phyloP scores from a whole-genome alignment of 2,329 filamentous ascomycete species.

The Hymenoscyphus albidus region DNA sequence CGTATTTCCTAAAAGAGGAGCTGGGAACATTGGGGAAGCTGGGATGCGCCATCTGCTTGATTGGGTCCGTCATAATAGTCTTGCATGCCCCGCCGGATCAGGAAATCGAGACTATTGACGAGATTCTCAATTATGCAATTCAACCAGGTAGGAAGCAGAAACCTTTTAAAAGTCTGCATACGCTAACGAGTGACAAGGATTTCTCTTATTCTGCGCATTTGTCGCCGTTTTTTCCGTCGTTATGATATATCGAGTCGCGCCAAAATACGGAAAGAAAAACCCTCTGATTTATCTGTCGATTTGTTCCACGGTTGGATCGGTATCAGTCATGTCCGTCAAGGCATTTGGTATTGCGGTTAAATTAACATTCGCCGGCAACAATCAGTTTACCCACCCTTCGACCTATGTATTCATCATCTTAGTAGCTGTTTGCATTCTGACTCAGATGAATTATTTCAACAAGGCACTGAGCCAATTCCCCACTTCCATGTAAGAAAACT shows the following conservation, averaged over 20 bases:
- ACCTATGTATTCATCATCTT: slow-evolving; percentile 98
- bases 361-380: slow-evolving; percentile 86
- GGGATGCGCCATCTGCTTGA: slow-evolving; percentile 91
- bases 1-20: slow-evolving; percentile 89
- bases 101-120: slow-evolving; percentile 84
- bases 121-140: slow-evolving; percentile 86
- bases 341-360: slow-evolving; percentile 97
- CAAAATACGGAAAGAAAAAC: slow-evolving; percentile 88
- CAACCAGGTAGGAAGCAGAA: slow-evolving; percentile 67
- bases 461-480: slow-evolving; percentile 96
- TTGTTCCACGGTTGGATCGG: slow-evolving; percentile 92
- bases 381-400: slow-evolving; percentile 91
- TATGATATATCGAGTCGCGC: slow-evolving; percentile 96
- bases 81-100: slow-evolving; percentile 93
- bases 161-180: background rate
- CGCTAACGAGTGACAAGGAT: slow-evolving; percentile 54
- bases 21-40: slow-evolving; percentile 88
- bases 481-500: slow-evolving; percentile 77
- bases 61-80: slow-evolving; percentile 95
- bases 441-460: slow-evolving; percentile 99
- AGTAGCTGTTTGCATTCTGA: slow-evolving; percentile 87
- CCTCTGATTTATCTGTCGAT: slow-evolving; percentile 96
- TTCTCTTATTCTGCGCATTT: slow-evolving; percentile 77
- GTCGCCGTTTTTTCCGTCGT: slow-evolving; percentile 81
- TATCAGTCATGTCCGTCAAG: slow-evolving; percentile 99